Percentiles rank a stretch among this genome's conserved stretches.
phyloP scores from a whole-genome alignment of 768 basidiomycete species.

The Mycena galericulata region DNA sequence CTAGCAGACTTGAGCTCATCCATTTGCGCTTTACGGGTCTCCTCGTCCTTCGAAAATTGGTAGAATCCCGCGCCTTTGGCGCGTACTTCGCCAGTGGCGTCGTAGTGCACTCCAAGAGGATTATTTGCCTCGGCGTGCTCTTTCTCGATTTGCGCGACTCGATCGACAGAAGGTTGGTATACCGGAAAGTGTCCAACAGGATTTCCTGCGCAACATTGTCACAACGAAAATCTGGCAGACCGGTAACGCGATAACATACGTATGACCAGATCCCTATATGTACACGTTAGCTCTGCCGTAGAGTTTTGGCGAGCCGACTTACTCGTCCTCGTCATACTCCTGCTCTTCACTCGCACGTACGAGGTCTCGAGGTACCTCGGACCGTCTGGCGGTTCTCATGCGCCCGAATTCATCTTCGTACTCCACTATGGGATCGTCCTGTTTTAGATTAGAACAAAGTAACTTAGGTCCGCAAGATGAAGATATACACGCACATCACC shows the following conservation, averaged over 20 bases:
- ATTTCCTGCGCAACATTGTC: slow-evolving; percentile 63
- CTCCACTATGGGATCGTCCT: slow-evolving; percentile 86
- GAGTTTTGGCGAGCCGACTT: slow-evolving; percentile 39
- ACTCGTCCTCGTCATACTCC: slow-evolving; percentile 70
- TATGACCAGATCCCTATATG: slow-evolving; percentile 68
- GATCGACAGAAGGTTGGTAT: slow-evolving; percentile 87
- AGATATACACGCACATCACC: slow-evolving; percentile 51
- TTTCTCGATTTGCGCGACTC: slow-evolving; percentile 79
- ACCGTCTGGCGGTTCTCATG: slow-evolving; percentile 72
- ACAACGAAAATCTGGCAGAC: not conserved
- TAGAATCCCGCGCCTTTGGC: slow-evolving; percentile 93
- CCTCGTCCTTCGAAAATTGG: slow-evolving; percentile 90
- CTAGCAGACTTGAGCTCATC: slow-evolving; percentile 78
- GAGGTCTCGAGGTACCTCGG: slow-evolving; percentile 82
- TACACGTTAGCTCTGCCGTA: slow-evolving; percentile 20
- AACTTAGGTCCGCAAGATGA: not conserved
- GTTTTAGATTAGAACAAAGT: slow-evolving; percentile 6
- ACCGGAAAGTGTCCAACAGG: slow-evolving; percentile 89
- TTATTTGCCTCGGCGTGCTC: slow-evolving; percentile 78
- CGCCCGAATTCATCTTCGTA: slow-evolving; percentile 92
- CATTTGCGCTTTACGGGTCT: slow-evolving; percentile 82
- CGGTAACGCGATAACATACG: slow-evolving; percentile 49
- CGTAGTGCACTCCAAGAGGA: slow-evolving; percentile 83
- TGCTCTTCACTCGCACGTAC: slow-evolving; percentile 59
- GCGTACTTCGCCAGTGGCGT: slow-evolving; percentile 84